These are phyloP conservation scores for Sclerotinia nivalis DNA, from an alignment of 2,329 filamentous ascomycete genomes.

Conservation along the genomic window DNA sequence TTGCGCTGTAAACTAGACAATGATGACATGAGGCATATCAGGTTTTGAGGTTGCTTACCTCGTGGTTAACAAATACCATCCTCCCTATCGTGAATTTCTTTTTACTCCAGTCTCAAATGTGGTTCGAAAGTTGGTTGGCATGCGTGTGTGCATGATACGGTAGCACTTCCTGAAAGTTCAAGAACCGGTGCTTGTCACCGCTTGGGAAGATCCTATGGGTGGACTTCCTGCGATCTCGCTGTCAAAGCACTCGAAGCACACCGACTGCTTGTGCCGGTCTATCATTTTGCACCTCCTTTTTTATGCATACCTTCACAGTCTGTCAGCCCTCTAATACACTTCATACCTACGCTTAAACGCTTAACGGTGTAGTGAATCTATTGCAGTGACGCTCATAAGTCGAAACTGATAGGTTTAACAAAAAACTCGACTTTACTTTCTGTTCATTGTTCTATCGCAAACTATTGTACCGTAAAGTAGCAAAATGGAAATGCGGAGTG, in stretches of 20 bases:
- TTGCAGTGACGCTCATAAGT: background rate
- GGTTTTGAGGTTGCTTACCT: conserved; percentile 7
- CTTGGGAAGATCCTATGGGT: background rate
- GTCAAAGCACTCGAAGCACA: background rate
- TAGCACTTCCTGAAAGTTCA: background rate
- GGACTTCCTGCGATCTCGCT: background rate
- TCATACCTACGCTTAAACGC: background rate
- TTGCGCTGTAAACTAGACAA: conserved; percentile 39
- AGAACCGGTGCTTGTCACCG: background rate
- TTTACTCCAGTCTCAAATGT: no score
- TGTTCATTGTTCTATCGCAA: background rate
- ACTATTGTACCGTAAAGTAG: background rate
- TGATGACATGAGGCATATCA: conserved; percentile 34
- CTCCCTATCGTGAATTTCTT: background rate
- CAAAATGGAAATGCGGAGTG: background rate
- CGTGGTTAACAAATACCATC: background rate
- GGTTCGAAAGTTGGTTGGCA: background rate
- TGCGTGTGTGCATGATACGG: background rate
- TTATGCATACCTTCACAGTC: background rate
- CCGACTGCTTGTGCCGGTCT: background rate
- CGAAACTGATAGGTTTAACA: background rate
- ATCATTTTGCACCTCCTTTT: background rate
- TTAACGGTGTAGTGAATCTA: background rate
- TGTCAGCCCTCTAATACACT: background rate
- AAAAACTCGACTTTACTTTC: background rate